Evolutionary conservation across 2,329 filamentous ascomycete genomes (phyloP).

Genomic region (Coniochaeta hoffmannii): DNA sequence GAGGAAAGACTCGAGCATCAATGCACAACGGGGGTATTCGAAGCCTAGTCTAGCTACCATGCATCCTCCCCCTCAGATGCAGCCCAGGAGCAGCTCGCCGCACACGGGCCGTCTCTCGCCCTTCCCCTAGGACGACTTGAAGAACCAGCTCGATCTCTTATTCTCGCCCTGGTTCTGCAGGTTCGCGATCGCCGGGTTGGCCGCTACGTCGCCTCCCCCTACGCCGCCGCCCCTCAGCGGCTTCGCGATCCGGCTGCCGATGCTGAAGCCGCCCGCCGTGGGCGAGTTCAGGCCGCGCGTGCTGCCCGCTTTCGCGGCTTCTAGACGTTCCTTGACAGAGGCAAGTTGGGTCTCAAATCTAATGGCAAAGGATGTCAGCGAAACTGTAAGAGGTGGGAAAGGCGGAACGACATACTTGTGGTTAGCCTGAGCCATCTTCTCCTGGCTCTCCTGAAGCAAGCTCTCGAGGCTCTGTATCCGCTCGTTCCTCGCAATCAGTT

Average conservation of each 20-base stretch:
- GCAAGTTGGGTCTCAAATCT: constrained; percentile 97
- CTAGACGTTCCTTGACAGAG: constrained; percentile 94
- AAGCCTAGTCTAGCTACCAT: no score
- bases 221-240: constrained; percentile 58
- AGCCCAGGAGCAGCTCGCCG: background rate
- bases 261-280: constrained; percentile 63
- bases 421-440: constrained; percentile 95
- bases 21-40: background rate
- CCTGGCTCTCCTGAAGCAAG: constrained; percentile 91
- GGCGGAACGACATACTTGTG: constrained; percentile 64
- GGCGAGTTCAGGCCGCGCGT: constrained; percentile 72
- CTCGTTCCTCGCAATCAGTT: constrained; percentile 93
- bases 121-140: constrained; percentile 43
- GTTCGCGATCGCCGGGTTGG: constrained; percentile 49
- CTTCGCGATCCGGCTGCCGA: constrained; percentile 64
- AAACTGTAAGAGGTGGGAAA: background rate
- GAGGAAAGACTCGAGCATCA: background rate
- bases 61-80: background rate
- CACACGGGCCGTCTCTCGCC: background rate
- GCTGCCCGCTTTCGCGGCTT: constrained; percentile 86
- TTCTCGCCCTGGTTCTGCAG: constrained; percentile 51
- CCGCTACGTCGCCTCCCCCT: constrained; percentile 31
- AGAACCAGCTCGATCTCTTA: constrained; percentile 71
- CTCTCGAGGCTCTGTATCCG: constrained; percentile 90
- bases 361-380: constrained; percentile 11